phyloP scores from a whole-genome alignment of 2,329 filamentous ascomycete genomes.

The Ophiosphaerella korrae region DNA sequence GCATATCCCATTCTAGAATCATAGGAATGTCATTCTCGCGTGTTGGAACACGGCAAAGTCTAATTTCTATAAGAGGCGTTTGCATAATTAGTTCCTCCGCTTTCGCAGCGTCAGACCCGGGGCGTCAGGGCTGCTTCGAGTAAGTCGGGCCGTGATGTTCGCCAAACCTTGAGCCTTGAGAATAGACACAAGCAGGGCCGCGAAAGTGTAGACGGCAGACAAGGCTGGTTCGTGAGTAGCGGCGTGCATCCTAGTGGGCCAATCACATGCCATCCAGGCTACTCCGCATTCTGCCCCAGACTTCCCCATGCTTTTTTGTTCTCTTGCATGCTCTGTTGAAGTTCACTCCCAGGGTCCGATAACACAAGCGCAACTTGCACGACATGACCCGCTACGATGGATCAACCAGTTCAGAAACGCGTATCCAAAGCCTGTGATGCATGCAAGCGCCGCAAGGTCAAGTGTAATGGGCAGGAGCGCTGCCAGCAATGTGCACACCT shows the following conservation, averaged over 20 bases:
- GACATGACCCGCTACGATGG: slow-evolving; percentile 33
- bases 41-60: too few species aligned
- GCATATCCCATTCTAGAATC: too few species aligned
- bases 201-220: not conserved
- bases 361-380: slow-evolving; percentile 16
- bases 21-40: too few species aligned
- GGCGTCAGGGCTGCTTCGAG: not conserved
- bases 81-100: not conserved
- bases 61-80: too few species aligned
- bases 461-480: slow-evolving; percentile 53
- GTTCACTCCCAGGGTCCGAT: not conserved
- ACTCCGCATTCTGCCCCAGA: slow-evolving; percentile 7
- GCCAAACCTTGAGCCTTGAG: not conserved
- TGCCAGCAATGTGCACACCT: slow-evolving; percentile 50
- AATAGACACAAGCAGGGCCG: not conserved
- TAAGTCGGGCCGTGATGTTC: not conserved
- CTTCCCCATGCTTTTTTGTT: slow-evolving; percentile 5
- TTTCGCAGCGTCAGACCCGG: not conserved
- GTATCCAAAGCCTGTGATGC: slow-evolving; percentile 53
- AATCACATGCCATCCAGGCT: not conserved
- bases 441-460: slow-evolving; percentile 54
- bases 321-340: not conserved
- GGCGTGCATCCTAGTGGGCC: not conserved
- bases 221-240: not conserved
- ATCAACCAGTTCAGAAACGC: slow-evolving; percentile 34